Base-by-base conservation (phyloP, 257 asterid species). In the Agastache rugosa region DNA sequence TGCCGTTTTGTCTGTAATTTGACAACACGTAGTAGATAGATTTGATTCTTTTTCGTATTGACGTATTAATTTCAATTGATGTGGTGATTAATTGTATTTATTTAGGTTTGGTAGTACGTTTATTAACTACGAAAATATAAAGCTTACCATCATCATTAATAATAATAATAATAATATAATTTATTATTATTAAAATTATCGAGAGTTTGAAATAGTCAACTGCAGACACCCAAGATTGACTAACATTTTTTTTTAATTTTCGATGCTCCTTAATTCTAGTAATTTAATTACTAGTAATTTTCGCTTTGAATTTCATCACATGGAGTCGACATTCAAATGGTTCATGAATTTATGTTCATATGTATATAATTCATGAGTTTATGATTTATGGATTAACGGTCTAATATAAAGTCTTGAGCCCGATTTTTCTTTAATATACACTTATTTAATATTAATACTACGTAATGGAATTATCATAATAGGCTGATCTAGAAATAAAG, bases 1-100 rank as follows among this genome's bases (percentile, higher is more conserved):
- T 41, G 65, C 59, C 70, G 65, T 65, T 72, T 71, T 34, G 77
- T 56, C 56, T 72, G 23, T 66, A 35, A 51, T 59, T 72, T 59
- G 62, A 50, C 35, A 55, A 53, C 81, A 64, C 55, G 34, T 48
- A 48, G 55, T 27, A n/a, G 45, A 71, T 39, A 16, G 27, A 56
- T 47, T 70, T 54, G 12, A 14, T 69, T 54, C 3, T 34, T 69
- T 50, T 22, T 2, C 14, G 15, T 42, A 15, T 0, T 66, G 16
- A 15, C 39, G 51, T 53, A 53, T 37, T 53, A 6, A 70, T 54
- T 70, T 70, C 54, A 14, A n/a, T 53, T 11, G 39, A 10, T 34
- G 7, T 17, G 51, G 66, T 70, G 15, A 55, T 71, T 71, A 34
- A 27, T 29, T n/a, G 2, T 16, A 31, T 31, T 69, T 2, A 53